phyloP scores from a whole-genome alignment of 805 yeast genomes.

The Ogataea trehaloabstinens region DNA sequence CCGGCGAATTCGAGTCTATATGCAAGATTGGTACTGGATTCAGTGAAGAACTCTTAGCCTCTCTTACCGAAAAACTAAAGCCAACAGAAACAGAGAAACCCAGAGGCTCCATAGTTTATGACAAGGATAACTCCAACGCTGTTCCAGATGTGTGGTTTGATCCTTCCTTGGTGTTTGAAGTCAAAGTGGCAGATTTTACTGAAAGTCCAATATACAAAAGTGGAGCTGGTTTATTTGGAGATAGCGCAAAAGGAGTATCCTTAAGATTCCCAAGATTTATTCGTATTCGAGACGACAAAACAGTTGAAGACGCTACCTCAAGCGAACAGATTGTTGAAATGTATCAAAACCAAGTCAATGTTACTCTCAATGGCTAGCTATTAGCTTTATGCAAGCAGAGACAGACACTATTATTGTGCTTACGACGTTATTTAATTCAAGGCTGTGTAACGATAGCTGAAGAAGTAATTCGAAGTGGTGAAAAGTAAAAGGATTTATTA shows the following conservation, averaged over 20 bases:
- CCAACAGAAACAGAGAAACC: constrained; percentile 67
- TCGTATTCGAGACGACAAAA: constrained; percentile 81
- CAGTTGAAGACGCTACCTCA: constrained; percentile 80
- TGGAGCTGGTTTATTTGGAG: constrained; percentile 64
- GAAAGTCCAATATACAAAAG: constrained; percentile 89
- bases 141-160: constrained; percentile 95
- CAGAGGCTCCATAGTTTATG: constrained; percentile 65
- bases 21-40: constrained; percentile 98
- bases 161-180: constrained; percentile 81
- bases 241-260: constrained; percentile 65
- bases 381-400: constrained; percentile 1
- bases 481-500: too few species aligned
- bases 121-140: constrained; percentile 56
- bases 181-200: constrained; percentile 85
- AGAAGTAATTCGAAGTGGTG: too few species aligned
- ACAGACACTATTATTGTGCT: too few species aligned
- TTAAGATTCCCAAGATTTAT: constrained; percentile 86
- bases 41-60: constrained; percentile 74
- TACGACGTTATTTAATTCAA: too few species aligned
- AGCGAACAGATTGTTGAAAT: constrained; percentile 82
- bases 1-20: constrained; percentile 91
- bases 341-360: constrained; percentile 65
- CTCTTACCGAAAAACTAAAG: constrained; percentile 56
- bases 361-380: constrained; percentile 11
- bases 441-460: too few species aligned